Conservation (phyloP, 2,329 filamentous ascomycete species). For the Diaporthe ilicicola region DNA sequence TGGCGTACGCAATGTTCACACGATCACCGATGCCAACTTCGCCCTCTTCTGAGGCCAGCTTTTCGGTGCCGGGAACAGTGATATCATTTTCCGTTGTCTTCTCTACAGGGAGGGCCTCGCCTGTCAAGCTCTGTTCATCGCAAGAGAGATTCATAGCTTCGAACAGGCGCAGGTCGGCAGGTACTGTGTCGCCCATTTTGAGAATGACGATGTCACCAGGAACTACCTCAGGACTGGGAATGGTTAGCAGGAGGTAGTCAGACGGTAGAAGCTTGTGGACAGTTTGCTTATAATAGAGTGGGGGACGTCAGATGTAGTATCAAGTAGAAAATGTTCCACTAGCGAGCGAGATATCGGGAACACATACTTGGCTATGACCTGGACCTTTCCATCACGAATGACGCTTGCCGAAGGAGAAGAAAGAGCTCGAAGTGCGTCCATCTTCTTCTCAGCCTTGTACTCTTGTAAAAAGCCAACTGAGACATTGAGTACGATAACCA, state of each 20-base stretch:
- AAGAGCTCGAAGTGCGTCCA: constrained; percentile 69
- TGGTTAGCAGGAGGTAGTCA: constrained; percentile 21
- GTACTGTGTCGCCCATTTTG: constrained; percentile 78
- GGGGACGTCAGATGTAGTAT: not conserved
- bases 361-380: constrained; percentile 65
- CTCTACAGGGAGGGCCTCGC: constrained; percentile 77
- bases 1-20: constrained; percentile 79
- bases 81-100: constrained; percentile 66
- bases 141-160: constrained; percentile 82
- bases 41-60: constrained; percentile 50
- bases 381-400: constrained; percentile 65
- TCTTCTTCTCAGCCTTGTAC: constrained; percentile 71
- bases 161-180: constrained; percentile 75
- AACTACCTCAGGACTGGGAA: constrained; percentile 66
- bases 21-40: constrained; percentile 75
- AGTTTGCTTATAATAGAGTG: not conserved
- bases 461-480: constrained; percentile 74
- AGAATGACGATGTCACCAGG: constrained; percentile 75
- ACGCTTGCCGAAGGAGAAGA: constrained; percentile 71
- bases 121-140: constrained; percentile 81
- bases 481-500: constrained; percentile 67
- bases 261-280: no score
- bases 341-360: constrained; percentile 14
- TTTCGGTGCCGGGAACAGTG: constrained; percentile 54
- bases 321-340: constrained; percentile 29